phyloP scores from a whole-genome alignment of 2,329 filamentous ascomycete species.

The Sarocladium brachiariae region DNA sequence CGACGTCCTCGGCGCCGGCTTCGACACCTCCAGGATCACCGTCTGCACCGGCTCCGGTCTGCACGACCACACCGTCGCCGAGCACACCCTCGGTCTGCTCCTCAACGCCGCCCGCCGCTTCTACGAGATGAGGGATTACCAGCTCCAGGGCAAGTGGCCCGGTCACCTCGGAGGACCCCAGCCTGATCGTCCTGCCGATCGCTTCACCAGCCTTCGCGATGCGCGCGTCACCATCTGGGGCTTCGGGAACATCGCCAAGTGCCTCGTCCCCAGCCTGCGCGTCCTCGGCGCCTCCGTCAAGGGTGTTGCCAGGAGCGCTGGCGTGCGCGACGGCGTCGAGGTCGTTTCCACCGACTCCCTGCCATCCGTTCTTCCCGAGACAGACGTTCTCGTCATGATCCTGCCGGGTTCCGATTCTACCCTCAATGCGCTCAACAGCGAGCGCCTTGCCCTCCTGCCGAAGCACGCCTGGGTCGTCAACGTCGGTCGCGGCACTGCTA shows the following conservation, averaged over 20 bases:
- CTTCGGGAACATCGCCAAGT: slow-evolving; percentile 60
- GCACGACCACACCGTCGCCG: slow-evolving; percentile 58
- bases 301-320: slow-evolving; percentile 49
- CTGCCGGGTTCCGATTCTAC: slow-evolving; percentile 53
- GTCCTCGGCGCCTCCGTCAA: slow-evolving; percentile 50
- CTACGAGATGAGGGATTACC: slow-evolving; percentile 57
- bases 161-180: slow-evolving; percentile 54
- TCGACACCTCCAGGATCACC: slow-evolving; percentile 41
- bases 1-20: slow-evolving; percentile 56
- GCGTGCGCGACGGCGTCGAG: slow-evolving; percentile 52
- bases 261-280: slow-evolving; percentile 46
- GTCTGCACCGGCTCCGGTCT: slow-evolving; percentile 57
- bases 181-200: slow-evolving; percentile 33
- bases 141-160: slow-evolving; percentile 51
- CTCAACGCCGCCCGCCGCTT: slow-evolving; percentile 49
- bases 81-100: slow-evolving; percentile 55
- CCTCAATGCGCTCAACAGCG: slow-evolving; percentile 45
- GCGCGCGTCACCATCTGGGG: slow-evolving; percentile 57
- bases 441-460: slow-evolving; percentile 45
- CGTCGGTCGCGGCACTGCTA: slow-evolving; percentile 41
- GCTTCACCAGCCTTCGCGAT: slow-evolving; percentile 55
- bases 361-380: slow-evolving; percentile 44
- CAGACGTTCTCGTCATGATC: slow-evolving; percentile 63
- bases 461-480: slow-evolving; percentile 51
- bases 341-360: slow-evolving; percentile 50